Evolutionary conservation across 2,329 filamentous ascomycete species (phyloP).

Genomic region (Aspergillus transmontanensis): DNA sequence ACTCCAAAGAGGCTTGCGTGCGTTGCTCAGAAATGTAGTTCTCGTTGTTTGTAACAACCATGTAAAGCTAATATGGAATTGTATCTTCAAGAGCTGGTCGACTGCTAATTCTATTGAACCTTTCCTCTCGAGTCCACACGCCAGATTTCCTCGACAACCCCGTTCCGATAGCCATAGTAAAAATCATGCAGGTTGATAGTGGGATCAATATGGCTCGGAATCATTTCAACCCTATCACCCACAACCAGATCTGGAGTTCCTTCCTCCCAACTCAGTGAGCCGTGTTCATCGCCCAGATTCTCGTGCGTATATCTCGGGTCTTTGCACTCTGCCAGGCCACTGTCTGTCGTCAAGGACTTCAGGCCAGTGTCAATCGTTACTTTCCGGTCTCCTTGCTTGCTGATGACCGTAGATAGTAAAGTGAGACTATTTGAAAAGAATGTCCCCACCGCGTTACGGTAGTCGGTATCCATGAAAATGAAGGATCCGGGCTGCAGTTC

Average conservation of each 20-base stretch:
- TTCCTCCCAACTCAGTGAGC: constrained; percentile 51
- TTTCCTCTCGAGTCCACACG: constrained; percentile 54
- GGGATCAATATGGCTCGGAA: constrained; percentile 59
- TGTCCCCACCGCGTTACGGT: constrained; percentile 54
- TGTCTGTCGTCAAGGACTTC: constrained; percentile 56
- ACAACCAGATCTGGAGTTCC: constrained; percentile 41
- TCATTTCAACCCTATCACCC: constrained; percentile 55
- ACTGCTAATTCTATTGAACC: constrained; percentile 46
- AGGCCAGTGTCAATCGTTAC: constrained; percentile 55
- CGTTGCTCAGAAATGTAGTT: too few relatives aligned
- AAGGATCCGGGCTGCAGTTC: constrained; percentile 59
- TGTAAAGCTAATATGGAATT: too few relatives aligned
- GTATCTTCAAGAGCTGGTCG: too few relatives aligned
- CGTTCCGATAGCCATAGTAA: constrained; percentile 54
- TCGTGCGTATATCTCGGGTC: constrained; percentile 47
- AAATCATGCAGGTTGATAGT: constrained; percentile 57
- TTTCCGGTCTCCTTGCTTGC: constrained; percentile 46
- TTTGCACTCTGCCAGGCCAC: constrained; percentile 53
- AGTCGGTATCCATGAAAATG: constrained; percentile 62
- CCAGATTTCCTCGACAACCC: constrained; percentile 56
- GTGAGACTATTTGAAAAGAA: constrained; percentile 54
- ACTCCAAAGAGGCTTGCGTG: too few relatives aligned
- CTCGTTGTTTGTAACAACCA: too few relatives aligned
- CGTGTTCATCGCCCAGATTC: constrained; percentile 54
- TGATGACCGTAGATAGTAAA: constrained; percentile 53